Base-by-base conservation (phyloP, 2,329 filamentous ascomycete species). In the Huntiella decipiens region DNA sequence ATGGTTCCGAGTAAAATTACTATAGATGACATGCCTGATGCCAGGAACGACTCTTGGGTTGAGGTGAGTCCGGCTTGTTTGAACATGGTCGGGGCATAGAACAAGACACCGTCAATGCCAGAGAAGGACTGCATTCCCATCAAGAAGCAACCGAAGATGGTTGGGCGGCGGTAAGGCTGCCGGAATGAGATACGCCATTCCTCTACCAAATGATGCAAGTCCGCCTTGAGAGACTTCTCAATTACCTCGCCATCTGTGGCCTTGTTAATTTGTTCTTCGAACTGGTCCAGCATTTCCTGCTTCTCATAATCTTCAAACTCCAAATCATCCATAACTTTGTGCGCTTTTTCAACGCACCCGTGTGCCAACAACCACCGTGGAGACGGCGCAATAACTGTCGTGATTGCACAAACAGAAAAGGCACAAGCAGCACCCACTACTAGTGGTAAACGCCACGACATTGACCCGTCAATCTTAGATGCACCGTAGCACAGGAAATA, bases 401-500 rank as follows among this genome's bases (percentile, higher is more conserved):
- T 16, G 1, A 56, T 47, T 3, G 51, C 50, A 1, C 56, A 55
- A 44, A 63, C 59, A 16, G 51, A 50, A 3, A 61, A 56, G 4
- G 58, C 58, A 6, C 61, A 53, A 3, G 55, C 54, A 0, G 65
- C 63, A 2, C 59, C 58, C 1, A 63, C 52, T 0, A 63, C 63
- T 2, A 72, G 60, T 0, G 74, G 74, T 0, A 73, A 58, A 2
- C 73, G 63, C 73, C 73, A 78, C 1, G 71, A 67, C 1, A 73
- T 53, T 0, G 68, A 67, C 1, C 63, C 65, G 0, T 54, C 44
- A 1, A 74, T 58, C 1, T 58, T 54, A 0, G 66, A 61, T 6
- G 68, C 70, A 10, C 71, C 74, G 51, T 79, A 78, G 53, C 71
- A 76, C 5, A 65, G 68, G 53, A 79, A 78, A 54, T 71, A 79